A percentile compares a stretch with the other conserved stretches of the same genome.
These are phyloP conservation scores for Jaenimonas drosophilae DNA, from an alignment of 208 protist species.

Conservation along the genomic window DNA sequence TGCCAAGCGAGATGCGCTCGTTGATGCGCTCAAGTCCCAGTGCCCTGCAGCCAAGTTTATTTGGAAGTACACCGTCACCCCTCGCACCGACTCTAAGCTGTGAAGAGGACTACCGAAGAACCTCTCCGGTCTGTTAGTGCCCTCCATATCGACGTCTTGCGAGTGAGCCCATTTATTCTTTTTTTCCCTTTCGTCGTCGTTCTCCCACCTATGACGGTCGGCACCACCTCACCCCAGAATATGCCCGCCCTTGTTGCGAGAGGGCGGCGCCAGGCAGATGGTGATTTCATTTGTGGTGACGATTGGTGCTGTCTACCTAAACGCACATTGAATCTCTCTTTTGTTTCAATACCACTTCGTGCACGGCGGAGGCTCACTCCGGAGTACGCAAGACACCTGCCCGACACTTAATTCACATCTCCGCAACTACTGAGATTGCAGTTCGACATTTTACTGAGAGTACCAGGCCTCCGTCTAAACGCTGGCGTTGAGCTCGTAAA, in stretches of 20 bases:
- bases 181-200: slow-evolving; percentile 4
- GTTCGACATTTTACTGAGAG: no score
- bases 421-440: no score
- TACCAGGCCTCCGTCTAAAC: no score
- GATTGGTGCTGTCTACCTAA: no score
- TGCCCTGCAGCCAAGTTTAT: slow-evolving; percentile 60
- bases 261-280: not conserved
- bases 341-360: no score
- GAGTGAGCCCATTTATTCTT: no score
- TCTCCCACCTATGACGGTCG: not conserved
- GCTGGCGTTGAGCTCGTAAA: no score
- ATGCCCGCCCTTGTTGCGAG: slow-evolving; percentile 2
- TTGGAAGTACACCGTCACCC: slow-evolving; percentile 54
- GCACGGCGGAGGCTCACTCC: no score
- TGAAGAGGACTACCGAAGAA: not conserved
- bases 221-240: not conserved
- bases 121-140: not conserved
- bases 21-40: slow-evolving; percentile 14
- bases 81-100: not conserved
- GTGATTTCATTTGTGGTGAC: no score
- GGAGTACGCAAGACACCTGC: no score
- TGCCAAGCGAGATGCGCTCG: slow-evolving; percentile 27
- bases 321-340: no score
- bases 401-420: no score
- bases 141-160: not conserved